Evolutionary conservation across 805 yeast species (phyloP), one percentile per base, ranked within the genome.

Genomic region (Ogataea siamensis): DNA sequence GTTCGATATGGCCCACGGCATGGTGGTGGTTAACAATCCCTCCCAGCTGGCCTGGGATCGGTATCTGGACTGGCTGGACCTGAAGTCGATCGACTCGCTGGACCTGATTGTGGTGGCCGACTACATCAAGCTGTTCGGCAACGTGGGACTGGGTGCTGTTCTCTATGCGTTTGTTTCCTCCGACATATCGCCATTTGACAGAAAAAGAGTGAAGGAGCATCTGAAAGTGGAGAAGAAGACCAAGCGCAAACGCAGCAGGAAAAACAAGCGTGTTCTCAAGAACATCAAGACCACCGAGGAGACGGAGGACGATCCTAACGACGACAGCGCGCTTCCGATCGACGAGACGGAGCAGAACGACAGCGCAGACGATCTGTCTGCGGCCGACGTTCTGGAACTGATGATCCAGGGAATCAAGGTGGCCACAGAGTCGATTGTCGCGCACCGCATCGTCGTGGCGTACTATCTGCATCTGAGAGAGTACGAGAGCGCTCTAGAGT

Each of bases 31-130:
- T 11, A 73, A 76, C 26, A 75, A 81, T 15, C 70, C 72, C 1
- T 78, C 78, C 5, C 66, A 74, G 24, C 63, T 73, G 20, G 86
- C 88, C 1, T 89, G 96, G 95, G 68, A 71, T 25, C 53, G 80
- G 8, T 77, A 76, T 51, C 74, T 87, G 40, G 93, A 88, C 46
- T 83, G 91, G 83, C 20, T 30, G 17, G 95, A 88, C 57, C 71
- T 70, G 6, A 55, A 55, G 5, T 61, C 68, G 4, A 56, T 87
- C 5, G 60, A 65, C 7, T 70, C 71, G 2, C 55, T 83, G 32
- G 80, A 80, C 34, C 52, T 66, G 12, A 60, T 58, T 7, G 55
- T 68, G 4, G 46, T 86, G 2, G 49, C 68, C n/a, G 69, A 63
- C 23, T 86, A 76, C 53, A 64, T 85, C 28, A 62, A 63, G 28